phyloP scores from a whole-genome alignment of 768 basidiomycete genomes.

The Leccinum rimulosum region DNA sequence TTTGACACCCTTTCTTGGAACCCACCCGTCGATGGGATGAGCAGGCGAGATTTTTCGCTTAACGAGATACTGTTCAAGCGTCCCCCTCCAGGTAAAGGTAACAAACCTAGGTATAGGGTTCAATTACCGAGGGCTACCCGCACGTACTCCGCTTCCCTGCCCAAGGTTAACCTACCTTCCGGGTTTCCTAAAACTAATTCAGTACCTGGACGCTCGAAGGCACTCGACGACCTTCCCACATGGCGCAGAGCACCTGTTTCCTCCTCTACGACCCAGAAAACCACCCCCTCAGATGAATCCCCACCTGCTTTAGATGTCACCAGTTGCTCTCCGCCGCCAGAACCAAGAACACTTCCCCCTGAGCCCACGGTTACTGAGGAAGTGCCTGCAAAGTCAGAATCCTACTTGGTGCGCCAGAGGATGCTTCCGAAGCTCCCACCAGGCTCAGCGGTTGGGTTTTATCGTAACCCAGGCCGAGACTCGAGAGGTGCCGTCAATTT shows the following conservation, averaged over 20 bases:
- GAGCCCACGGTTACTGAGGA: slow-evolving; percentile 34
- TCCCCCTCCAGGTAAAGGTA: slow-evolving; percentile 33
- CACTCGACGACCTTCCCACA: slow-evolving; percentile 33
- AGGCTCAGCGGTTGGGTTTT: slow-evolving; percentile 71
- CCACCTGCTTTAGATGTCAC: slow-evolving; percentile 45
- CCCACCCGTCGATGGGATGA: slow-evolving; percentile 68
- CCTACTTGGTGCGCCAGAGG: slow-evolving; percentile 40
- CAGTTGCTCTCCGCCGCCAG: slow-evolving; percentile 69
- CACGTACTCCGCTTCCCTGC: slow-evolving; percentile 15
- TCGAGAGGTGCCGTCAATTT: slow-evolving; percentile 60
- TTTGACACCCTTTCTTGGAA: slow-evolving; percentile 71
- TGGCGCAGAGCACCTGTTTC: slow-evolving; percentile 38
- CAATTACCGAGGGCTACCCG: slow-evolving; percentile 31
- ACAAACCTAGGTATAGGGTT: slow-evolving; percentile 34
- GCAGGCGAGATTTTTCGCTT: slow-evolving; percentile 54
- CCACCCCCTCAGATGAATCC: slow-evolving; percentile 8
- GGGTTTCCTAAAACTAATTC: slow-evolving; percentile 18
- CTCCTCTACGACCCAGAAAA: slow-evolving; percentile 14
- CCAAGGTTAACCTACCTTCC: slow-evolving; percentile 41
- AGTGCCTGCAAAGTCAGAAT: slow-evolving; percentile 23
- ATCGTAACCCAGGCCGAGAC: slow-evolving; percentile 57
- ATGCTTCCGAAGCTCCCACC: slow-evolving; percentile 70
- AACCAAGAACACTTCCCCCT: slow-evolving; percentile 29
- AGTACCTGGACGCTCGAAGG: slow-evolving; percentile 29
- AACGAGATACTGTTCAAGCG: slow-evolving; percentile 65